Conservation (phyloP, 768 basidiomycete species). For the Pleurotus pulmonarius region DNA sequence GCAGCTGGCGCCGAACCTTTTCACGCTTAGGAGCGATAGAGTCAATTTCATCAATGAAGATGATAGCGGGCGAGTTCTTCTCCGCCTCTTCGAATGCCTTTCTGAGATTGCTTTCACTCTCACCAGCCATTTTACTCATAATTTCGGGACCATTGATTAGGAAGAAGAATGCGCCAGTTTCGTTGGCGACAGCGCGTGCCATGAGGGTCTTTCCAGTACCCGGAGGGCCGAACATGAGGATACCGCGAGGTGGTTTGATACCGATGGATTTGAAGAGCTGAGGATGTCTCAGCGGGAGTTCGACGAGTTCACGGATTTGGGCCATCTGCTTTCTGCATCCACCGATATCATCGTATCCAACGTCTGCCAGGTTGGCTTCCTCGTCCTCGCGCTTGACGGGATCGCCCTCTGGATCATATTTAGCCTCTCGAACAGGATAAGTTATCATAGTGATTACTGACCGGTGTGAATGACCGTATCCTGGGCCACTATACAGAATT, state of each 20-base stretch:
- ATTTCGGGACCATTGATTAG: conserved; percentile 99
- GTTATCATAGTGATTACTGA: conserved; percentile 20
- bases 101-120: conserved; percentile 93
- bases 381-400: conserved; percentile 99
- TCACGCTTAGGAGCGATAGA: conserved; percentile 99
- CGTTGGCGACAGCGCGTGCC: conserved; percentile 99
- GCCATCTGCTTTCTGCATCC: conserved; percentile 99
- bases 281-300: conserved; percentile 95
- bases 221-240: conserved; percentile 97
- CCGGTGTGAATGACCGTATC: conserved; percentile 97
- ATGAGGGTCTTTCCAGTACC: conserved; percentile 99
- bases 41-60: conserved; percentile 99
- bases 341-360: conserved; percentile 99
- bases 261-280: conserved; percentile 99
- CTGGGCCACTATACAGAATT: conserved; percentile 98
- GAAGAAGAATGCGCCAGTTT: conserved; percentile 99
- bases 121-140: conserved; percentile 99
- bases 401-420: conserved; percentile 73
- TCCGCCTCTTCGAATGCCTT: conserved; percentile 99
- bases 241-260: conserved; percentile 99
- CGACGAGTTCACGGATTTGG: conserved; percentile 98
- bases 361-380: conserved; percentile 92
- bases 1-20: conserved; percentile 56
- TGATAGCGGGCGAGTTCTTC: conserved; percentile 99
- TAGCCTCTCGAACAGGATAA: neutral